phyloP scores from a whole-genome alignment of 805 yeast genomes.

The Myxozyma sirexii region DNA sequence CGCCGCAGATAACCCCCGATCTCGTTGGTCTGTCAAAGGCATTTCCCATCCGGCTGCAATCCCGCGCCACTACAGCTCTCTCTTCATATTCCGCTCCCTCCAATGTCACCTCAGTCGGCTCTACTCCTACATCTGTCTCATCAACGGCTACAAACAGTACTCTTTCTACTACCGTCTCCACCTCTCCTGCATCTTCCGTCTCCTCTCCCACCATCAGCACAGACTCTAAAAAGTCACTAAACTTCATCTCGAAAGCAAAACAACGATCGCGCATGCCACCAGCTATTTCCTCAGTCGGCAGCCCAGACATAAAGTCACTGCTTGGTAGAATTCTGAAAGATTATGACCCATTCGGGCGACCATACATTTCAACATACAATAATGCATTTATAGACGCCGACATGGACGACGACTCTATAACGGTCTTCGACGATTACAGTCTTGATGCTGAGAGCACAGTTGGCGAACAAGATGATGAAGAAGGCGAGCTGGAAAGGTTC shows the following conservation, averaged over 20 bases:
- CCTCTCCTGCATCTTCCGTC: constrained; percentile 23
- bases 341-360: constrained; percentile 26
- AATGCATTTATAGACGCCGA: constrained; percentile 34
- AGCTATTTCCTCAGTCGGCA: constrained; percentile 5
- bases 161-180: constrained; percentile 12
- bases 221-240: constrained; percentile 2
- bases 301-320: constrained; percentile 23
- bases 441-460: constrained; percentile 31
- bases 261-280: not conserved
- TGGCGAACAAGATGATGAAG: constrained; percentile 24
- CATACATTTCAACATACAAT: constrained; percentile 21
- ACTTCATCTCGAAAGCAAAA: not conserved
- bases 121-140: constrained; percentile 11
- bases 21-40: constrained; percentile 26
- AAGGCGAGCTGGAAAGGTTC: constrained; percentile 41
- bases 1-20: constrained; percentile 16
- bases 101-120: constrained; percentile 1
- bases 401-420: constrained; percentile 29
- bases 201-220: constrained; percentile 13
- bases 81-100: constrained; percentile 29
- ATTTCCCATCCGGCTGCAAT: constrained; percentile 32
- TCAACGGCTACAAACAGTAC: constrained; percentile 16
- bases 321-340: constrained; percentile 25
- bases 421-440: constrained; percentile 37
- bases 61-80: constrained; percentile 38